Evolutionary conservation across 495 filamentous ascomycete species (phyloP).

Genomic region (Neurospora sp.): DNA sequence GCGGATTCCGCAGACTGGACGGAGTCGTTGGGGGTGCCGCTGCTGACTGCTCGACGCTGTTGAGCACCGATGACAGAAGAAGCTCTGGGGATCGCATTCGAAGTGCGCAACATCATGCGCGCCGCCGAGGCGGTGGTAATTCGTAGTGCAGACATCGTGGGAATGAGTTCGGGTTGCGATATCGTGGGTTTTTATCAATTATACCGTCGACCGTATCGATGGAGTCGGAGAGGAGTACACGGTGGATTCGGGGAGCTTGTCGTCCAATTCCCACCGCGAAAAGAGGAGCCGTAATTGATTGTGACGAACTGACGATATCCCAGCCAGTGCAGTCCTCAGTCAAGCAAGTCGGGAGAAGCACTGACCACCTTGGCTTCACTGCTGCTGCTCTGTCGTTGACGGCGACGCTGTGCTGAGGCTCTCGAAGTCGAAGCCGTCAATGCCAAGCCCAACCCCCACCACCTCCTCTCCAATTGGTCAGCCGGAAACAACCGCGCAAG

Average conservation of each 20-base stretch:
- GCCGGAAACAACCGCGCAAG: slow-evolving; percentile 24
- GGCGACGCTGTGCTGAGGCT: slow-evolving; percentile 8
- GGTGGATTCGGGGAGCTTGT: background rate
- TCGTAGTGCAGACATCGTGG: slow-evolving; percentile 34
- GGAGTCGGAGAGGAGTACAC: background rate
- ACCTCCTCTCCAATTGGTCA: slow-evolving; percentile 8
- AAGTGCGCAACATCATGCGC: slow-evolving; percentile 32
- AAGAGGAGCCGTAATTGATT: slow-evolving; percentile 1
- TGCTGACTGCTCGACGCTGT: slow-evolving; percentile 23
- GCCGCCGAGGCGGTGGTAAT: slow-evolving; percentile 25
- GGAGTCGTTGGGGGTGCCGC: slow-evolving; percentile 34
- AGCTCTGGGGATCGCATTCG: background rate
- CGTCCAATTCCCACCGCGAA: background rate
- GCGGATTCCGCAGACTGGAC: slow-evolving; percentile 8
- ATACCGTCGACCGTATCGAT: background rate
- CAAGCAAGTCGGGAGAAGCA: background rate
- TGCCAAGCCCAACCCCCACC: slow-evolving; percentile 8
- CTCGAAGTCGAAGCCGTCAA: slow-evolving; percentile 4
- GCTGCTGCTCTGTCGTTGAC: background rate
- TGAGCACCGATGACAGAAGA: slow-evolving; percentile 8
- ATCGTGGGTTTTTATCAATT: background rate
- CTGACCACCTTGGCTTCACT: background rate
- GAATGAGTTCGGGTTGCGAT: background rate
- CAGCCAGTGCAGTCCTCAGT: background rate
- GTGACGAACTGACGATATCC: slow-evolving; percentile 3